These are phyloP conservation scores for Picochlorum sp. DNA, from an alignment of 139 green algal species.

Conservation along the genomic window DNA sequence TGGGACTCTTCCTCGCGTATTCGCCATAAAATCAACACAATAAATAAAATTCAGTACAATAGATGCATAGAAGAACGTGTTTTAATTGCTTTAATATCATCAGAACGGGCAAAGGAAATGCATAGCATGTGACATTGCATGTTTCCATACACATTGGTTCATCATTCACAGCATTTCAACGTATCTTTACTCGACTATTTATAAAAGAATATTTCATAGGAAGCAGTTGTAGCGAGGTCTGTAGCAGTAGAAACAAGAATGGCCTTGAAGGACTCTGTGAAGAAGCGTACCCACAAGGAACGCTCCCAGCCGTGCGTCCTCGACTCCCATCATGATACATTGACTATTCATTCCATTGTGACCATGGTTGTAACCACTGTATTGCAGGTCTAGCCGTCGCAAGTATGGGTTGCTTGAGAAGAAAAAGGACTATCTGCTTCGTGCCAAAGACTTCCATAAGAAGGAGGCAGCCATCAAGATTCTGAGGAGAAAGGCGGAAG, in stretches of 20 bases:
- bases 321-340: neutral
- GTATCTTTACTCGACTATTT: neutral
- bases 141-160: no score
- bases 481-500: constrained; percentile 80
- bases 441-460: constrained; percentile 85
- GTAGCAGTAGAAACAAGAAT: constrained; percentile 19
- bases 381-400: constrained; percentile 38
- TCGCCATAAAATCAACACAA: no score
- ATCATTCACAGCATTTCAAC: no score
- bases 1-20: no score
- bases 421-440: constrained; percentile 92
- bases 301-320: constrained; percentile 79
- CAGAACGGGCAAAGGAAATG: no score
- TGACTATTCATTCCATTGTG: no score
- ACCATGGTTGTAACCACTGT: neutral
- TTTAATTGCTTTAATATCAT: no score
- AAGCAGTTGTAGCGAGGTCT: neutral
- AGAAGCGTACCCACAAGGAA: constrained; percentile 93
- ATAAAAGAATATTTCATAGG: neutral
- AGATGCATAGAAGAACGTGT: no score
- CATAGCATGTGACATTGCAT: no score
- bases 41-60: no score
- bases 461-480: constrained; percentile 85
- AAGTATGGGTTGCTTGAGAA: constrained; percentile 89
- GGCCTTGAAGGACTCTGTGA: constrained; percentile 81